Evolutionary conservation across 768 basidiomycete genomes (phyloP), one percentile per base, ranked within the genome.

Genomic region (Porpolomopsis calyptriformis): DNA sequence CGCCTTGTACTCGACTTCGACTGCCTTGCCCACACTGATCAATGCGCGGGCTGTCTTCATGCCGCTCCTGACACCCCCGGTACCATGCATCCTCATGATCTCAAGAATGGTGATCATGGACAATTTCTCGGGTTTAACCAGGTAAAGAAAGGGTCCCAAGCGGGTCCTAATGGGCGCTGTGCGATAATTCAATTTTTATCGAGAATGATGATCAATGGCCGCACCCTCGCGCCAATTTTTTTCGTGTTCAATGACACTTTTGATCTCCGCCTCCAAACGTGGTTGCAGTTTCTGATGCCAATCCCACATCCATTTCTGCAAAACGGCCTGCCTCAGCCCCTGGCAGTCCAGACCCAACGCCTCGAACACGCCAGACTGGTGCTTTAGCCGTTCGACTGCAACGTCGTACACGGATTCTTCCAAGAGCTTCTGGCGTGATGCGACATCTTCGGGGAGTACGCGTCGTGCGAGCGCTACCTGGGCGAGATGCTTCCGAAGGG

Each of bases 1-100:
- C 2, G 87, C 80, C 60, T 92, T 85, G 69, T 92, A 86, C 67
- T 98, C 93, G 41, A 78, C 73, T 66, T 98, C 94, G 27, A 97
- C 77, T 0, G 85, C 85, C 48, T 74, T 79, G 0, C 93, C 94
- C 18, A 97, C 74, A 0, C 73, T 63, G 18, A 96, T 66, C 49
- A 96, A 69, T 0, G 86, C 88, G 0, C 89, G 73, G 1, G 91
- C 75, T 0, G 89, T 83, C 63, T 96, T 94, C 82, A 94, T 88
- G 3, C 92, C 93, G 33, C 82, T 77, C 0, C 69, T 55, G n/a
- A 91, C 71, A 10, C 87, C 86, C 4, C 87, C 85, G 1, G 75
- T 69, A 4, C 85, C 82, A 25, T 82, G 77, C 9, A 91, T 60
- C 4, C 86, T 77, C 82, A 97, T 85, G 34, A 90, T 60, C 60